Evolutionary conservation across 2,329 filamentous ascomycete genomes (phyloP), one percentile per base, ranked within the genome.

Genomic region (Albifimbria verrucaria): DNA sequence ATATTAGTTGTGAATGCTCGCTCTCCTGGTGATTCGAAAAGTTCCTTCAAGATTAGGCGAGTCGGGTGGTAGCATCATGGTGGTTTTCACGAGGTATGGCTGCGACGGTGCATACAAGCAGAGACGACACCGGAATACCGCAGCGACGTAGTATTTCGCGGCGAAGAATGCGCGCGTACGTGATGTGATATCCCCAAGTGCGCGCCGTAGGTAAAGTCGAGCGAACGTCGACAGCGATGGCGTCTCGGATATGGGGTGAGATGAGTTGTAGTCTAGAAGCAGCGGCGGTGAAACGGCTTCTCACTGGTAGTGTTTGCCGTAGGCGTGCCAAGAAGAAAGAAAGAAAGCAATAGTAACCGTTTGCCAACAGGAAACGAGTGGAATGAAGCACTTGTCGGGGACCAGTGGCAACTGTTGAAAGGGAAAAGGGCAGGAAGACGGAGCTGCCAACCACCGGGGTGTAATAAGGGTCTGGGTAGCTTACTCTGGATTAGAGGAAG

Each of bases 51-150:
- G 52, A 57, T 59, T 60, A 60, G 56, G 50, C 58, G 53, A 58
- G 55, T 57, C 61, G 62, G 65, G 54, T 60, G 62, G 62, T 56
- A 60, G 63, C 63, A 64, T 66, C 60, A 59, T 66, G 57, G 57
- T 61, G 52, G 58, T 25, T 48, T 56, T 63, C 55, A 56, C 18
- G 26, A 42, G 23, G 22, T 20, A 25, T 9, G 18, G 20, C 22
- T 43, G n/a, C 22, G 48, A 28, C 21, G 12, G 32, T 39, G 32
- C 32, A 39, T 39, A n/a, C 32, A 39, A 39, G 32, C 32, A 12
- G 18, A 39, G 12, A n/a, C 15, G 12, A 4, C 4, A 4, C 12
- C 32, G 6, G 12, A 39, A 4, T n/a, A 17, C 11, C 18, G 6
- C 32, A n/a, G 32, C 32, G 18, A 39, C 4, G 11, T n/a, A 12